Evolutionary conservation across 2,329 filamentous ascomycete genomes (phyloP).

Genomic region (Apiospora malaysiana): DNA sequence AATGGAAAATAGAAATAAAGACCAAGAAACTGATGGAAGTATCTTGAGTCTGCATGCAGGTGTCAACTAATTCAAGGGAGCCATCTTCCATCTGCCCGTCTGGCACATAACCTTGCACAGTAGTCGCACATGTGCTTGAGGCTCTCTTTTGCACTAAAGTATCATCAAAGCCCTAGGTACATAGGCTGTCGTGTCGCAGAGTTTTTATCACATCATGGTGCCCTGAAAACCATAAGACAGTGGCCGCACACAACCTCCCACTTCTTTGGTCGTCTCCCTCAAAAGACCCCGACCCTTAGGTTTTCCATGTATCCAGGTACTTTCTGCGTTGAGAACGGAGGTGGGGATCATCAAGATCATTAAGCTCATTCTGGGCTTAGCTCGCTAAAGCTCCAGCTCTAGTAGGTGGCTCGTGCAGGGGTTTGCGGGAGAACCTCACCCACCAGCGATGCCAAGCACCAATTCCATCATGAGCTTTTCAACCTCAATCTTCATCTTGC

Average conservation of each 20-base stretch:
- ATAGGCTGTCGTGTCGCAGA: not conserved
- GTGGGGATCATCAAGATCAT: not conserved
- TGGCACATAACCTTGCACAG: too few relatives aligned
- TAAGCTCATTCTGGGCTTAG: not conserved
- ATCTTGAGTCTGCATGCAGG: not conserved
- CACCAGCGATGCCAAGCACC: conserved; percentile 6
- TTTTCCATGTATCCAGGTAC: not conserved
- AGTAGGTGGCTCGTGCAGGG: conserved; percentile 18
- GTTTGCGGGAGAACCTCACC: conserved; percentile 7
- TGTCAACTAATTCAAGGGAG: not conserved
- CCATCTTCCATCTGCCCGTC: too few relatives aligned
- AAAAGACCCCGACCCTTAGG: conserved; percentile 7
- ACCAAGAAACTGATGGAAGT: not conserved
- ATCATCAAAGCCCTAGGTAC: conserved; percentile 6
- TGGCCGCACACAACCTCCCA: conserved; percentile 16
- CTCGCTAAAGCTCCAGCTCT: not conserved
- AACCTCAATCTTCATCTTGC: conserved; percentile 4
- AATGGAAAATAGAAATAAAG: not conserved
- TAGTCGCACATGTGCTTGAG: not conserved
- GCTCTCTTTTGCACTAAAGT: not conserved
- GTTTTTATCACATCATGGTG: conserved; percentile 15
- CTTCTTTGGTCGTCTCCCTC: not conserved
- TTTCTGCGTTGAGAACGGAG: conserved; percentile 17
- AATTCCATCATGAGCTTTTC: conserved; percentile 8
- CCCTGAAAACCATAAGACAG: conserved; percentile 11